Conservation (phyloP, 2,329 filamentous ascomycete genomes). For the Neocucurbitaria cava region DNA sequence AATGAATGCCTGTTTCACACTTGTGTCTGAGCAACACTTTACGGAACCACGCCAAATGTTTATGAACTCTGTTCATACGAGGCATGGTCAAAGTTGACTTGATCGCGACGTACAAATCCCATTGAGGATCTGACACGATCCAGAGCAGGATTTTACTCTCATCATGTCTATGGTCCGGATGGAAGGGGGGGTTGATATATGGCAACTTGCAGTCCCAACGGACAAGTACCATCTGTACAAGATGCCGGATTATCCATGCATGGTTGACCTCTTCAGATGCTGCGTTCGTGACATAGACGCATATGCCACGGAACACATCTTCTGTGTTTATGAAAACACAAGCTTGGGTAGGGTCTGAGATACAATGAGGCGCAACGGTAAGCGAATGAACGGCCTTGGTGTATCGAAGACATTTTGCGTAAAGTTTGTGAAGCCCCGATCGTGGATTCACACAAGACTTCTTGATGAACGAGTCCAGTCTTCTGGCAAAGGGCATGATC, state of each 20-base stretch:
- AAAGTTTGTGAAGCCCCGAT: background rate
- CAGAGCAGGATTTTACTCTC: background rate
- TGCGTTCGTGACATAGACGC: background rate
- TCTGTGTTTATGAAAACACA: background rate
- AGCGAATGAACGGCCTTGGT: background rate
- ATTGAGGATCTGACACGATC: background rate
- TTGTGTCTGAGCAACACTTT: background rate
- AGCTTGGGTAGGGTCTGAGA: background rate
- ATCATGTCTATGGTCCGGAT: too few species aligned
- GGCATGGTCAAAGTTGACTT: background rate
- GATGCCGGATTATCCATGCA: background rate
- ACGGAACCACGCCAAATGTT: background rate
- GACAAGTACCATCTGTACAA: background rate
- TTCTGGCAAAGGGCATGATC: background rate
- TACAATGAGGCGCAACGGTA: background rate
- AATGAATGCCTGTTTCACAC: background rate
- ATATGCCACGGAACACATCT: background rate
- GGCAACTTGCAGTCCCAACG: too few species aligned
- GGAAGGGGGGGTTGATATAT: too few species aligned
- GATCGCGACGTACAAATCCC: background rate
- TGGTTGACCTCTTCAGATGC: background rate
- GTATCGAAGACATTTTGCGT: background rate
- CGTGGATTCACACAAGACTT: background rate
- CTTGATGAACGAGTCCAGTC: background rate
- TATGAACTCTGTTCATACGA: conserved; percentile 1